A percentile compares a stretch with the other conserved stretches of the same genome.
Evolutionary conservation across 805 yeast genomes (phyloP).

Genomic region (Helenozyma baotianmanensis): DNA sequence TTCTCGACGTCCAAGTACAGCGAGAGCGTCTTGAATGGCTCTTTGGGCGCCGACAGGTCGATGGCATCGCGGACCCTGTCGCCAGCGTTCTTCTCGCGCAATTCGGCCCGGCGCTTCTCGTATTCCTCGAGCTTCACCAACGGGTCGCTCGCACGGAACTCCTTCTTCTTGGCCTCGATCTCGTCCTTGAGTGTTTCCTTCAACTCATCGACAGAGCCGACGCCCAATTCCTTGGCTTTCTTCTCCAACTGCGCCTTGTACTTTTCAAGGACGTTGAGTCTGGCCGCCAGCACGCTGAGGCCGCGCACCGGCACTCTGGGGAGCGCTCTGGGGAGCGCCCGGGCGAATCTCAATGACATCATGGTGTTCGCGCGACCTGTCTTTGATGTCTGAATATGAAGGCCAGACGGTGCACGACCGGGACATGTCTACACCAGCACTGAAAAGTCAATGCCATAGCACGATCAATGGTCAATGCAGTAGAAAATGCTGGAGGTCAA

Average conservation of each 20-base stretch:
- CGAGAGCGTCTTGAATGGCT: slow-evolving; percentile 66
- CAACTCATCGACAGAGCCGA: slow-evolving; percentile 50
- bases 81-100: slow-evolving; percentile 21
- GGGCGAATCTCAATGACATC: too few species aligned
- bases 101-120: slow-evolving; percentile 35
- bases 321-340: background rate
- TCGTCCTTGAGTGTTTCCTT: slow-evolving; percentile 58
- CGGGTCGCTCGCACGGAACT: slow-evolving; percentile 64
- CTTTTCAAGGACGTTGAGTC: slow-evolving; percentile 4
- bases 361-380: too few species aligned
- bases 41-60: slow-evolving; percentile 28
- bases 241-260: slow-evolving; percentile 31
- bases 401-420: too few species aligned
- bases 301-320: too few species aligned
- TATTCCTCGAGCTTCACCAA: slow-evolving; percentile 59
- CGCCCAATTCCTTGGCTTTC: slow-evolving; percentile 34
- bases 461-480: too few species aligned
- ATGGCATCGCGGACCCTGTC: slow-evolving; percentile 31
- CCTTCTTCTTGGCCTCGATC: slow-evolving; percentile 51
- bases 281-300: too few species aligned
- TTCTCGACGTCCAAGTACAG: slow-evolving; percentile 71
- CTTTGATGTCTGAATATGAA: too few species aligned
- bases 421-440: too few species aligned
- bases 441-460: too few species aligned
- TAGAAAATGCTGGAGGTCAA: too few species aligned